Evolutionary conservation across 2,329 filamentous ascomycete species (phyloP).

Genomic region (Cryphonectria radicalis): DNA sequence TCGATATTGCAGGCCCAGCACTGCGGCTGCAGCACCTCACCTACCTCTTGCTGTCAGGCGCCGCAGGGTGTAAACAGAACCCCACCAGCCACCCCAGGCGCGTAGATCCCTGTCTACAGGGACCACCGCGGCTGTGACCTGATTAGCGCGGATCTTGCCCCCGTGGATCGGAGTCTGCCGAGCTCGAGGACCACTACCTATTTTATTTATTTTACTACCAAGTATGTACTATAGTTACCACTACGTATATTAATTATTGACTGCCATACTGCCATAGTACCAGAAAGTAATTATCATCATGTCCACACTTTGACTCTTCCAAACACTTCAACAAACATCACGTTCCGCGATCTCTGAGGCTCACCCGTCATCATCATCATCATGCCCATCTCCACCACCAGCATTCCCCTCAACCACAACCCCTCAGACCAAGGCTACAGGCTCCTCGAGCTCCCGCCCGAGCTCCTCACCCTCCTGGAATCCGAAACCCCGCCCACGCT

Average conservation of each 20-base stretch:
- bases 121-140: slow-evolving; percentile 10
- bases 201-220: neutral
- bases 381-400: slow-evolving; percentile 49
- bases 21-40: neutral
- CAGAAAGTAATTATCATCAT: too few relatives aligned
- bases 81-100: slow-evolving; percentile 9
- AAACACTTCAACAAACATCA: neutral
- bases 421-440: slow-evolving; percentile 58
- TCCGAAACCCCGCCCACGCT: slow-evolving; percentile 55
- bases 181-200: neutral
- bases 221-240: too few relatives aligned
- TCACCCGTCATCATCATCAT: neutral
- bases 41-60: neutral
- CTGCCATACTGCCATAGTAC: too few relatives aligned
- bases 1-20: neutral
- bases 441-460: slow-evolving; percentile 65
- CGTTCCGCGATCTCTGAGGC: neutral
- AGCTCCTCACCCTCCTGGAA: slow-evolving; percentile 60
- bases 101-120: slow-evolving; percentile 14
- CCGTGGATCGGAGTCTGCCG: neutral
- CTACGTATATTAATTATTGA: neutral
- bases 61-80: slow-evolving; percentile 9
- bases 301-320: too few relatives aligned
- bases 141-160: neutral
- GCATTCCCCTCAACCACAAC: slow-evolving; percentile 55